phyloP scores from a whole-genome alignment of 148 eudicot genomes.

The Rheum nobile region DNA sequence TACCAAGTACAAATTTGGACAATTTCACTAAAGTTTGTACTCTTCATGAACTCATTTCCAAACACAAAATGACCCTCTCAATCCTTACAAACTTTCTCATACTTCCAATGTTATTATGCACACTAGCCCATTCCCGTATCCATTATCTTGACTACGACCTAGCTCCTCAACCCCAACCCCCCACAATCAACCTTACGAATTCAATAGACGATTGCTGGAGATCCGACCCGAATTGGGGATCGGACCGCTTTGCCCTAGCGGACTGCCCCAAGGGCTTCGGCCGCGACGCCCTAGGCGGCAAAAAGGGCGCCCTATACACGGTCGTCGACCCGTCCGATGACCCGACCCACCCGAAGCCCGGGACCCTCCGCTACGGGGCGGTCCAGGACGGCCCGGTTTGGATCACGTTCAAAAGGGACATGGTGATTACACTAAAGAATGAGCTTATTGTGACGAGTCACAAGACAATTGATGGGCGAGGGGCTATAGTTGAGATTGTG shows the following conservation, averaged over 20 bases:
- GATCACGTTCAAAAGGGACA: slow-evolving; percentile 44
- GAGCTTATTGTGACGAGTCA: slow-evolving; percentile 45
- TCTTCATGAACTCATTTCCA: background rate
- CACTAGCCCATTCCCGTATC: background rate
- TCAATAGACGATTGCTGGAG: slow-evolving; percentile 70
- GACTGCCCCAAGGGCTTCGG: slow-evolving; percentile 62
- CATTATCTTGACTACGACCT: background rate
- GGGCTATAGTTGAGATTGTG: slow-evolving; percentile 37
- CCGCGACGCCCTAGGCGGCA: slow-evolving; percentile 38
- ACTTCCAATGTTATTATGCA: background rate
- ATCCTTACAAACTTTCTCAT: background rate
- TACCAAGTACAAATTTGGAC: background rate
- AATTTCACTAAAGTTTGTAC: background rate
- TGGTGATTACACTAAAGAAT: slow-evolving; percentile 39
- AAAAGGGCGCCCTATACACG: slow-evolving; percentile 28
- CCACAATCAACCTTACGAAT: slow-evolving; percentile 14
- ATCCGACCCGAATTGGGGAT: slow-evolving; percentile 38
- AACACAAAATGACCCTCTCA: background rate
- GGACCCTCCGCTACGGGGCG: slow-evolving; percentile 64
- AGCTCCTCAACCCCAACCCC: background rate
- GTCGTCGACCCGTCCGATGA: slow-evolving; percentile 48
- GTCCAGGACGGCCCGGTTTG: slow-evolving; percentile 52
- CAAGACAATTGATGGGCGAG: slow-evolving; percentile 85
- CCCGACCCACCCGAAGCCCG: slow-evolving; percentile 38
- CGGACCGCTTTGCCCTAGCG: slow-evolving; percentile 31